Base-by-base conservation (phyloP, 371 early-diverging fungal species). In the Mortierella sp. region DNA sequence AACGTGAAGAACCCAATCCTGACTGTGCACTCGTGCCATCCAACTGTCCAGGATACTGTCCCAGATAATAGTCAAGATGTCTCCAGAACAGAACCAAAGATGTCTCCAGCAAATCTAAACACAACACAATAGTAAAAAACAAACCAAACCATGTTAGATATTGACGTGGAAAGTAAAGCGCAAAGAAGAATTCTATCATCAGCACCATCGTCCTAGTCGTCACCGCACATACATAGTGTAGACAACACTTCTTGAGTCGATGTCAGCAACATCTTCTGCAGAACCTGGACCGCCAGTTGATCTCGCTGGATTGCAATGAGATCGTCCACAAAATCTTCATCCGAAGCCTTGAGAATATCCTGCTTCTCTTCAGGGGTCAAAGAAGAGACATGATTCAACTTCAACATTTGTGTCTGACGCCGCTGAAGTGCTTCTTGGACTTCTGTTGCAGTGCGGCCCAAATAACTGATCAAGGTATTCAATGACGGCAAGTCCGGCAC, bases 81-180 rank as follows among this genome's bases (percentile, higher is more conserved):
- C 86, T 79, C 87, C 86, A 88, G 31, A 83, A 59, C 54, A 88
- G 67, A 19, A 84, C 71, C 42, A 88, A 64, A 1, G 78, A 66
- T 23, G 81, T 79, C 59, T 87, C 89, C 42, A 84, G 62, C 32
- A 84, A 55, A 61, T 81, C 86, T 85, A 64, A 15, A 34, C 24
- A 11, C 19, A 46, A 24, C 14, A n/a, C 23, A 34, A n/a, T n/a
- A n/a, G n/a, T n/a, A n/a, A 42, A 32, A 21, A 24, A 24, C 23
- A 37, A 34, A 55, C 37, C n/a, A n/a, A 39, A 57, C 30, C 19
- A 26, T n/a, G n/a, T n/a, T n/a, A n/a, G n/a, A n/a, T n/a, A n/a
- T n/a, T n/a, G n/a, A n/a, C n/a, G n/a, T n/a, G n/a, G n/a, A n/a
- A n/a, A n/a, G n/a, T n/a, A n/a, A n/a, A n/a, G n/a, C n/a, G n/a